Percentiles rank a stretch among this genome's conserved stretches.
Evolutionary conservation across 257 asterid species (phyloP).

Genomic region (Sherardia arvensis): DNA sequence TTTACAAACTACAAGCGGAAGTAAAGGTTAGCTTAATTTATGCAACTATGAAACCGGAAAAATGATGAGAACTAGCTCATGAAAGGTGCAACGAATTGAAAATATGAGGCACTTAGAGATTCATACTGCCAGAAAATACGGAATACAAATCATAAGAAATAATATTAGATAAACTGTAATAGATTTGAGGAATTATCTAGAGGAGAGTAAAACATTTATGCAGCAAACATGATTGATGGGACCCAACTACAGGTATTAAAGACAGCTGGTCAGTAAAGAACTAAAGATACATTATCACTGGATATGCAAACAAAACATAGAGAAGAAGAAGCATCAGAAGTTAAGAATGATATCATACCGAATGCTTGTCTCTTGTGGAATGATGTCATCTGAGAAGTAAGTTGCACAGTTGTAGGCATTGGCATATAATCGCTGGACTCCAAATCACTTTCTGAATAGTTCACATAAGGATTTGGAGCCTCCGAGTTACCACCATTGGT

Average conservation of each 20-base stretch:
- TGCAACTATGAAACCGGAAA: neutral
- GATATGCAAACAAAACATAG: neutral
- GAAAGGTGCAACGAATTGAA: neutral
- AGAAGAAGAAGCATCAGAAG: neutral
- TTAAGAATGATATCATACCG: constrained; percentile 35
- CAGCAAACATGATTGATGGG: neutral
- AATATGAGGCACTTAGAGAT: neutral
- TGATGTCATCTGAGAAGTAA: constrained; percentile 47
- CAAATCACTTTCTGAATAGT: constrained; percentile 70
- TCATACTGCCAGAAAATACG: neutral
- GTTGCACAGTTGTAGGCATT: constrained; percentile 28
- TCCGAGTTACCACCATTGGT: constrained; percentile 37
- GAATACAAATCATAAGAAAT: neutral
- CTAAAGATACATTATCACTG: neutral
- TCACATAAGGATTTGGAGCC: constrained; percentile 19
- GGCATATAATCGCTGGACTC: constrained; percentile 45
- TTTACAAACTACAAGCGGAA: neutral
- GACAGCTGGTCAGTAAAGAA: neutral
- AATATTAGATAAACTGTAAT: neutral
- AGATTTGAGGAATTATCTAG: no score
- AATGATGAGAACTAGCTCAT: no score
- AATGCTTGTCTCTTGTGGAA: constrained; percentile 84
- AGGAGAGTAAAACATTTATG: neutral
- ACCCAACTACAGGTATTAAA: neutral
- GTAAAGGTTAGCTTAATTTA: neutral